Base-by-base conservation (phyloP, 768 basidiomycete genomes). In the Suillus variegatus region DNA sequence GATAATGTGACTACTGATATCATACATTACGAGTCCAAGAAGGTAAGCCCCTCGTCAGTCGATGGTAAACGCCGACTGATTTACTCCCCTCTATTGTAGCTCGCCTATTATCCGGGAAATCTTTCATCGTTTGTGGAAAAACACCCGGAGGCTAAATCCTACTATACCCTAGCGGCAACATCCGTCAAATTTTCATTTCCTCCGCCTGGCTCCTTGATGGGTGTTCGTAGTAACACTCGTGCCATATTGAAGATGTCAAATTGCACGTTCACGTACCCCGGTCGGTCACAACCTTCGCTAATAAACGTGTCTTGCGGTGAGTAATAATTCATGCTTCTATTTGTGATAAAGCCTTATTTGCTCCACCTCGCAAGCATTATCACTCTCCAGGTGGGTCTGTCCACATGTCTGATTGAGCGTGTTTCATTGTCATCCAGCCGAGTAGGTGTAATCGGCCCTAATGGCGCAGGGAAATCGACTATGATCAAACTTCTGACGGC, bases 1-100 rank as follows among this genome's bases (percentile, higher is more conserved):
- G 96, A 98, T 81, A 90, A 92, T 78, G 88, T 97, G 63, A 96
- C 95, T 65, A 94, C 96, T 69, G 95, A 98, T 78, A 94, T 98
- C 73, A 95, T 98, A 68, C 96, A 97, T 82, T 99, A 97, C 80
- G 95, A 97, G 81, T 80, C 81, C 63, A 99, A 99, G 82, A 97
- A 95, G 84, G 91, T 87, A 64, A 32, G 68, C 56, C 65, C 12
- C 61, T 66, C 20, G 68, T 70, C 62, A 56, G 51, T 44, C 32
- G 66, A 64, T 60, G 54, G 68, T 62, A 67, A 69, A 67, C 65
- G 67, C 66, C 49, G 41, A 61, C 55, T 64, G 69, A 61, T 46
- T 64, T 61, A 71, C 36, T 64, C 70, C 35, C 32, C 49, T 63
- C 38, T 62, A 60, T 64, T 55, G 35, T 69, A 94, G 91, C 89